Conservation (phyloP, 805 yeast species). For the Yarrowia divulgata region DNA sequence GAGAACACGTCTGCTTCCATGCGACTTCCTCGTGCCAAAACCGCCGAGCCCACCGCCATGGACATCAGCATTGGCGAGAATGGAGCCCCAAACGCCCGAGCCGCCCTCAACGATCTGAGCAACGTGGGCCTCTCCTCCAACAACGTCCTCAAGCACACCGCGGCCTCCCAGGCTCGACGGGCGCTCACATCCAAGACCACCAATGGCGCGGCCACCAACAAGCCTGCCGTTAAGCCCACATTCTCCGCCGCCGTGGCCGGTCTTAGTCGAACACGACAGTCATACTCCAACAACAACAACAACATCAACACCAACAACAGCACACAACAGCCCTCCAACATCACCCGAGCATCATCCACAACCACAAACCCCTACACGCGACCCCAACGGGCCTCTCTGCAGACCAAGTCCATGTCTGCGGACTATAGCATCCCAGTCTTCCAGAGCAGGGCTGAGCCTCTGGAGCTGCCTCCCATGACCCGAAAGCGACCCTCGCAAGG, state of each 20-base stretch:
- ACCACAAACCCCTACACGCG: constrained; percentile 35
- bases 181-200: constrained; percentile 37
- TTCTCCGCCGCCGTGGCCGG: constrained; percentile 20
- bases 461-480: constrained; percentile 18
- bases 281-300: background rate
- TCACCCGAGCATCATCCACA: constrained; percentile 29
- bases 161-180: constrained; percentile 31
- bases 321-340: constrained; percentile 15
- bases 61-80: constrained; percentile 4
- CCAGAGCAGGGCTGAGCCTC: constrained; percentile 34
- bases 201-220: constrained; percentile 55
- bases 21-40: constrained; percentile 35
- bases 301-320: background rate
- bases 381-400: constrained; percentile 34
- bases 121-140: constrained; percentile 29
- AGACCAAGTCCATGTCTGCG: constrained; percentile 27
- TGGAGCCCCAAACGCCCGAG: constrained; percentile 23
- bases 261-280: constrained; percentile 31
- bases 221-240: constrained; percentile 57
- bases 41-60: constrained; percentile 13
- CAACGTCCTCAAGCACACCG: constrained; percentile 37
- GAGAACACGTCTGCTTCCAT: constrained; percentile 34
- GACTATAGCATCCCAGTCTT: constrained; percentile 29
- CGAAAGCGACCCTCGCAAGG: constrained; percentile 33
- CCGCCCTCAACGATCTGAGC: constrained; percentile 37